These are phyloP conservation scores for Cicer arietinum DNA, from an alignment of 306 rosid genomes.

Conservation along the genomic window DNA sequence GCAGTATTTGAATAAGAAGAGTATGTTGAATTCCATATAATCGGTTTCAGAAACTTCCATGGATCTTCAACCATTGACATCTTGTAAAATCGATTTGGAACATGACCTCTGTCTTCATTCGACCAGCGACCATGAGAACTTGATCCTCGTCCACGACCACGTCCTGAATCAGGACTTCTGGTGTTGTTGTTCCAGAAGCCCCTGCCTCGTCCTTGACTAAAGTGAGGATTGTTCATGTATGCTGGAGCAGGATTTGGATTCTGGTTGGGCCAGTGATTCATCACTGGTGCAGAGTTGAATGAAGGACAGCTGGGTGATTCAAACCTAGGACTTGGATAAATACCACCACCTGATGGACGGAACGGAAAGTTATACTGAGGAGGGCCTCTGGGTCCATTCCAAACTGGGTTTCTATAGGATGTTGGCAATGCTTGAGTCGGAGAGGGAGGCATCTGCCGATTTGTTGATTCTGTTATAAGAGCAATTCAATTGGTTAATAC, in stretches of 20 bases:
- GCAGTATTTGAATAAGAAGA: constrained; percentile 23
- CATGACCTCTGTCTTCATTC: constrained; percentile 34
- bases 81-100: constrained; percentile 54
- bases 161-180: constrained; percentile 54
- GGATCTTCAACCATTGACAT: constrained; percentile 93
- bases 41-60: constrained; percentile 71
- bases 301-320: constrained; percentile 48
- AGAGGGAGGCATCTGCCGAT: constrained; percentile 54
- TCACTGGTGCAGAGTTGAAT: constrained; percentile 50
- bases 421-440: constrained; percentile 53
- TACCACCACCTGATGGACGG: constrained; percentile 46
- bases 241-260: constrained; percentile 55
- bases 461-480: constrained; percentile 53
- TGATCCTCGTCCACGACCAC: constrained; percentile 57
- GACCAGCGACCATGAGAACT: constrained; percentile 53
- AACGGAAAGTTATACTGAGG: constrained; percentile 45
- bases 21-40: constrained; percentile 49
- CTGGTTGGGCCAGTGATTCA: constrained; percentile 46
- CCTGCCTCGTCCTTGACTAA: constrained; percentile 63
- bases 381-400: constrained; percentile 60
- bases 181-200: constrained; percentile 44
- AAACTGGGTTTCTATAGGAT: constrained; percentile 50
- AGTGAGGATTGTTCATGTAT: constrained; percentile 52
- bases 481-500: constrained; percentile 1
- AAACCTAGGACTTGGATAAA: constrained; percentile 54